Base-by-base conservation (phyloP, 305 asterid genomes). In the Fraxinus baroniana region DNA sequence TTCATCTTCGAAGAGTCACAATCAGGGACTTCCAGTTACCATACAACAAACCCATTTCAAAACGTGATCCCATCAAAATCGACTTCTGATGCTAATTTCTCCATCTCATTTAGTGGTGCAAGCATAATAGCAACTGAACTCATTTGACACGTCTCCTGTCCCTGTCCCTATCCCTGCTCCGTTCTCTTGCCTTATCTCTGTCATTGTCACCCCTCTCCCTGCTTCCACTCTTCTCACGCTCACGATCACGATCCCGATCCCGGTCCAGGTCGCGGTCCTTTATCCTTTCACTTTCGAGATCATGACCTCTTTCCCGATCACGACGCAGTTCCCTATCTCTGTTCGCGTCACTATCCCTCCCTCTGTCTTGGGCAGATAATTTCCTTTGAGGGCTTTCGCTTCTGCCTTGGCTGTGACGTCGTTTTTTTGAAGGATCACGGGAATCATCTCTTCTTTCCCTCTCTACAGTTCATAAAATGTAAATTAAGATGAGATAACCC, bases 311-410 rank as follows among this genome's bases (percentile, higher is more conserved):
- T 57, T 84, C 89, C 81, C 88, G 82, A 36, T 88, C 91, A 74
- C 88, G 84, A 76, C 82, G 85, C 83, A 85, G 83, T 80, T 81
- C 90, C 78, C 80, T 80, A 24, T 89, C 89, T 74, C 86, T 88
- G 82, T 33, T 81, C 22, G 36, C 46, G 72, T 87, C 91, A 41
- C 49, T 85, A 24, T 85, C 92, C 87, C 92, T 87, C 20, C 90
- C 95, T 35, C 91, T 87, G 80, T 91, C 94, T 82, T 92, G 88
- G 80, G 78, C 71, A 20, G 92, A 87, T 73, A 90, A 87, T 86
- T 89, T 93, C 82, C 93, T 81, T 37, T 73, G 95, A 24, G 98
- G 97, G 88, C 99, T 95, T 78, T 82, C 88, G 22, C 98, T 95
- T 85, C 90, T 81, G 84, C 97, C 93, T 57, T 88, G 86, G 89